These are phyloP conservation scores for Rostrohypoxylon terebratum DNA, from an alignment of 495 filamentous ascomycete species.

Conservation along the genomic window DNA sequence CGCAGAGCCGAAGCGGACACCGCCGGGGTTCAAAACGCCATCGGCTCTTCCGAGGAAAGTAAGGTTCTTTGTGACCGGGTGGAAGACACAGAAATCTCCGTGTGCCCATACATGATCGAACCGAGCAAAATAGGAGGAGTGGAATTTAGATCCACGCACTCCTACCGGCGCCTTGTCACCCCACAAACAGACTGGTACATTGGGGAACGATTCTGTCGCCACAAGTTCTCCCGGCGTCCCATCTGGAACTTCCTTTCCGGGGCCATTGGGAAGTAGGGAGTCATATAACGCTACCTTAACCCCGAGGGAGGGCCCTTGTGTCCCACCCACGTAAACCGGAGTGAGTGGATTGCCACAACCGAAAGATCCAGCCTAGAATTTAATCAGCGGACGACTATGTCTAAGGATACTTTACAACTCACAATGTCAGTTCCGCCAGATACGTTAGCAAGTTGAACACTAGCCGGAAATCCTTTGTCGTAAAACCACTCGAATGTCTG, in stretches of 20 bases:
- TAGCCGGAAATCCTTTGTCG: constrained; percentile 75
- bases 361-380: constrained; percentile 70
- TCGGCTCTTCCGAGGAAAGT: constrained; percentile 85
- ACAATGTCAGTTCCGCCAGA: constrained; percentile 83
- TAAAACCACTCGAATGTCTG: constrained; percentile 86
- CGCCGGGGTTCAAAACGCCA: constrained; percentile 88
- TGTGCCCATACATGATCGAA: constrained; percentile 84
- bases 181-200: constrained; percentile 79
- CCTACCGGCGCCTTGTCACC: constrained; percentile 62
- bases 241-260: constrained; percentile 64
- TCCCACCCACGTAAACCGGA: constrained; percentile 78
- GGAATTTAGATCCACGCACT: constrained; percentile 68
- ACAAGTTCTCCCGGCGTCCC: constrained; percentile 81
- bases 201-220: constrained; percentile 74
- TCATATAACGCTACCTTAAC: constrained; percentile 76
- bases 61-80: constrained; percentile 73
- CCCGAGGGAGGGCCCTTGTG: constrained; percentile 72
- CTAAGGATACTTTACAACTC: constrained; percentile 22
- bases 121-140: constrained; percentile 76
- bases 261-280: constrained; percentile 65
- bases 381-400: constrained; percentile 13
- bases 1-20: constrained; percentile 87
- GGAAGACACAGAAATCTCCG: constrained; percentile 79
- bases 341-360: constrained; percentile 74
- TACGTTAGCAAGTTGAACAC: constrained; percentile 75